These are phyloP conservation scores for Peniophora sp. DNA, from an alignment of 1,284 basidiomycete genomes.

Conservation along the genomic window DNA sequence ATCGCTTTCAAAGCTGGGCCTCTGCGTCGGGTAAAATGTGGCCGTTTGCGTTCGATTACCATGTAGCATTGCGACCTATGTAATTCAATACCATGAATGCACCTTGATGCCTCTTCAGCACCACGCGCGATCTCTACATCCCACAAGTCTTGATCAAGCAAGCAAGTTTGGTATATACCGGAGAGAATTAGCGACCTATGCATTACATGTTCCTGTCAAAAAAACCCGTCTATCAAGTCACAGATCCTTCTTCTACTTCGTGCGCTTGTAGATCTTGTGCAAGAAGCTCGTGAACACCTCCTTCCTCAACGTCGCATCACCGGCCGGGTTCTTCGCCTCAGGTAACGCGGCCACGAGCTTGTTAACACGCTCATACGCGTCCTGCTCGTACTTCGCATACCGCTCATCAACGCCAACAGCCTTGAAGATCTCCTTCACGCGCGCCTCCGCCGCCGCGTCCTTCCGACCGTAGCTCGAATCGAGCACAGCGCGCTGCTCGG, in stretches of 20 bases:
- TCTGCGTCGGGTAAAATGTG: no score
- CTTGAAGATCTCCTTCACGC: slow-evolving; percentile 75
- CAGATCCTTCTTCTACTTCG: slow-evolving; percentile 43
- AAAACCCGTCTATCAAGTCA: not conserved
- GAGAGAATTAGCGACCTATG: no score
- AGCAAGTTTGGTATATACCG: no score
- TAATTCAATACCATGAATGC: no score
- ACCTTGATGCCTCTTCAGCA: no score
- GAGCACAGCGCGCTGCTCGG: slow-evolving; percentile 49
- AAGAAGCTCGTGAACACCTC: slow-evolving; percentile 84
- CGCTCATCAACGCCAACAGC: slow-evolving; percentile 62
- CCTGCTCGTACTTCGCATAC: slow-evolving; percentile 78
- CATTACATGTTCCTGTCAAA: not conserved
- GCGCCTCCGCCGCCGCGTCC: slow-evolving; percentile 49
- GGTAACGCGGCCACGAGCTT: slow-evolving; percentile 64
- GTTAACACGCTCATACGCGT: slow-evolving; percentile 62
- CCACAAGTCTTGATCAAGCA: no score
- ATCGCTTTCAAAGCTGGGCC: no score
- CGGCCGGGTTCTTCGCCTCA: slow-evolving; percentile 30
- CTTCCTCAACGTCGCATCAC: slow-evolving; percentile 56
- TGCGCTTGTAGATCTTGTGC: slow-evolving; percentile 85
- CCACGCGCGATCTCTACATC: no score
- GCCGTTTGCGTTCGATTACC: no score
- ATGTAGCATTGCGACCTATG: no score
- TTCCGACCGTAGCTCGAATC: slow-evolving; percentile 89